Evolutionary conservation across 2,329 filamentous ascomycete species (phyloP).

Genomic region (Aphanoascus verrucosus): DNA sequence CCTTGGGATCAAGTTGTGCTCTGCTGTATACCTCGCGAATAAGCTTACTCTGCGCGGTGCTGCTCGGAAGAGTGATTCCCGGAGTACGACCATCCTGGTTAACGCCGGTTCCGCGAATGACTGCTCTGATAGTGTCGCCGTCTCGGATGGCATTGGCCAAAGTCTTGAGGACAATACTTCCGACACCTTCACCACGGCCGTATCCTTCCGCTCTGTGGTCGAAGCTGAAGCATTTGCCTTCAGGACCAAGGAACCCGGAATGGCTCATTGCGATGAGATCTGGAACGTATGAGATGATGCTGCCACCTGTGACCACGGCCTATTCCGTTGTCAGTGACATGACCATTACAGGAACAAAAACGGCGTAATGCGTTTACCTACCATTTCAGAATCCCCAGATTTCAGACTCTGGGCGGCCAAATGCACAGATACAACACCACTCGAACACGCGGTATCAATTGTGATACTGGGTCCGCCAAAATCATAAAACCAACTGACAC

Average conservation of each 20-base stretch:
- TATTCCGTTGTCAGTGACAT: background rate
- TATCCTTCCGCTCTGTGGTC: constrained; percentile 36
- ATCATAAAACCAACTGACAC: constrained; percentile 25
- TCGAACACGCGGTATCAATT: constrained; percentile 23
- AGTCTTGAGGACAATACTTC: constrained; percentile 22
- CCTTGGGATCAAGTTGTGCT: constrained; percentile 20
- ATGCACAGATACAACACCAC: constrained; percentile 23
- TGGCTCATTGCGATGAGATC: constrained; percentile 15
- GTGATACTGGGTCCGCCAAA: constrained; percentile 21
- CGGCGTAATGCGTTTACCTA: constrained; percentile 16
- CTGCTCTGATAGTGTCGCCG: constrained; percentile 24
- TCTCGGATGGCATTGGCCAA: constrained; percentile 23
- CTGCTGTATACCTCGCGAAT: constrained; percentile 24
- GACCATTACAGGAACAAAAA: background rate
- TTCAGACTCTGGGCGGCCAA: constrained; percentile 19
- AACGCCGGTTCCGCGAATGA: constrained; percentile 22
- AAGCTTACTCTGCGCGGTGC: constrained; percentile 17
- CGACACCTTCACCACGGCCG: constrained; percentile 30
- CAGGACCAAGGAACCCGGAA: constrained; percentile 18
- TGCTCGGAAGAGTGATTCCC: constrained; percentile 19
- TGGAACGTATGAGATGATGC: constrained; percentile 12
- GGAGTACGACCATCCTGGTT: constrained; percentile 21
- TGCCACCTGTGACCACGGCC: constrained; percentile 15
- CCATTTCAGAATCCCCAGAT: constrained; percentile 16
- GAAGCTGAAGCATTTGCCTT: constrained; percentile 23